These are phyloP conservation scores for Neoascochyta sp. DNA, from an alignment of 2,329 filamentous ascomycete genomes.

Conservation along the genomic window DNA sequence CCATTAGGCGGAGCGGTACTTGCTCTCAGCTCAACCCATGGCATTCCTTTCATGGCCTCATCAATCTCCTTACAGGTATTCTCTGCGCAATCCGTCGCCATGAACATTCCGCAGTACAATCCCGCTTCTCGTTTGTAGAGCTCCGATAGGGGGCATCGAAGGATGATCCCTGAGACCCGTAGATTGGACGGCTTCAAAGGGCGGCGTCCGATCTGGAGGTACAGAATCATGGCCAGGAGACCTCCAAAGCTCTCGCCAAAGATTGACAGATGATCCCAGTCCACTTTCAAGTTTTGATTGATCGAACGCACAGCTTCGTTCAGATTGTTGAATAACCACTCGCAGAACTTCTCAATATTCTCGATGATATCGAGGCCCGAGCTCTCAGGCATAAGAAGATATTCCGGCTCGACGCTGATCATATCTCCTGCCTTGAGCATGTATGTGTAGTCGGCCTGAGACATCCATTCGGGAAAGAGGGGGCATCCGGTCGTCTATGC, in stretches of 20 bases:
- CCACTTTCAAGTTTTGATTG: not conserved
- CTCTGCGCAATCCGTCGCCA: not conserved
- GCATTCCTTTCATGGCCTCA: too few relatives aligned
- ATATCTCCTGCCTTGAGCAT: not conserved
- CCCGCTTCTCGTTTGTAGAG: not conserved
- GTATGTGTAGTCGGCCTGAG: not conserved
- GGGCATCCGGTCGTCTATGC: not conserved
- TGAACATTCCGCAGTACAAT: not conserved
- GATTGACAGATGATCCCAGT: not conserved
- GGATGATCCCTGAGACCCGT: not conserved
- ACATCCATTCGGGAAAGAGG: not conserved
- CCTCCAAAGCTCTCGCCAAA: slow-evolving; percentile 1
- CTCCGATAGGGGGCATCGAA: not conserved
- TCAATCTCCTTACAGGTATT: not conserved
- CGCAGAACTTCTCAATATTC: not conserved
- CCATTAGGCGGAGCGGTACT: not conserved
- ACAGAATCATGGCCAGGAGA: not conserved
- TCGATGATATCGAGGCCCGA: not conserved
- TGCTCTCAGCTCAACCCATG: too few relatives aligned
- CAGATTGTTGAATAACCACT: not conserved
- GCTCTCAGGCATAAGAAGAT: not conserved
- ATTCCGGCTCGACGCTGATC: not conserved
- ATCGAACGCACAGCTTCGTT: not conserved
- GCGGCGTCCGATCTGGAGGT: not conserved
- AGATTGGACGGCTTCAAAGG: not conserved